These are phyloP conservation scores for Aspergillus sclerotiicarbonarius DNA, from an alignment of 495 filamentous ascomycete species.

Conservation along the genomic window DNA sequence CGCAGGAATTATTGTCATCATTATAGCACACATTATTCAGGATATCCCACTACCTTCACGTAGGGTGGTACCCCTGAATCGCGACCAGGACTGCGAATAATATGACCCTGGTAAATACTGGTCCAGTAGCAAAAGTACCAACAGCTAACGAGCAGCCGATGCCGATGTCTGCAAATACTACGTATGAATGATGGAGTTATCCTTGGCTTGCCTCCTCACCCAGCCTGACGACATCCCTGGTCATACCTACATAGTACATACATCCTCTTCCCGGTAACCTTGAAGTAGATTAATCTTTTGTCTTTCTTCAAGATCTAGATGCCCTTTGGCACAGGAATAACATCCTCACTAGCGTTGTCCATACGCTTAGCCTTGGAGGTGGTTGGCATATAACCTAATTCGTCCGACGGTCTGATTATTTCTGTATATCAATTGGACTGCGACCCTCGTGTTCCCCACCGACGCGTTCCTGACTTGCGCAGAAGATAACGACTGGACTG, in stretches of 20 bases:
- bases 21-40: background rate
- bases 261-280: background rate
- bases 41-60: background rate
- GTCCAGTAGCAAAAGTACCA: background rate
- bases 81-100: background rate
- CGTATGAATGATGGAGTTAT: background rate
- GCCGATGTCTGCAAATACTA: background rate
- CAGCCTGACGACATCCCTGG: background rate
- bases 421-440: conserved; percentile 17
- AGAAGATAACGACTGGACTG: conserved; percentile 10
- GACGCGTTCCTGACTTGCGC: conserved; percentile 33
- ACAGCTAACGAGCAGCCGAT: background rate
- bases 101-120: background rate
- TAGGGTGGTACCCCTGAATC: background rate
- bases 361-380: background rate
- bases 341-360: conserved; percentile 10
- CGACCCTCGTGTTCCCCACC: conserved; percentile 24
- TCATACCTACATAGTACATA: background rate
- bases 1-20: background rate
- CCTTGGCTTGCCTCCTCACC: background rate
- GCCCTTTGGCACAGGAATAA: conserved; percentile 2
- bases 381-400: conserved; percentile 18
- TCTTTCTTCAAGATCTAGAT: conserved; percentile 1
- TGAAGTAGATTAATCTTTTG: background rate
- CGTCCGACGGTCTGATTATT: conserved; percentile 17